Percentiles rank a stretch among this genome's conserved stretches.
These are phyloP conservation scores for Nakazawaea sp. DNA, from an alignment of 805 yeast species.

Conservation along the genomic window DNA sequence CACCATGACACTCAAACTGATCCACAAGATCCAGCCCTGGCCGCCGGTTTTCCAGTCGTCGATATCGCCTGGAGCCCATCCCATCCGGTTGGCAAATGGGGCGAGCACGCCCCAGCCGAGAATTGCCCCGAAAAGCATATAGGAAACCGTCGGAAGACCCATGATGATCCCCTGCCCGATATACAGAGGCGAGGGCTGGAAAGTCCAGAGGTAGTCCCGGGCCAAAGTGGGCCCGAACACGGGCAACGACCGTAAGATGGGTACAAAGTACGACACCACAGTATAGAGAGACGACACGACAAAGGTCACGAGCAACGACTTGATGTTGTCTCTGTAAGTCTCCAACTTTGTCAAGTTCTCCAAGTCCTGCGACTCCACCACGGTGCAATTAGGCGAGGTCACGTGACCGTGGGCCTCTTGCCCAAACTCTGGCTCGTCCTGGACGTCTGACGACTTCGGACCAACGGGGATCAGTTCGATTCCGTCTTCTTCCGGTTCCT, in stretches of 20 bases:
- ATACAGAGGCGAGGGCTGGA: conserved; percentile 96
- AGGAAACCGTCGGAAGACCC: conserved; percentile 88
- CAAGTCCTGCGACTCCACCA: conserved; percentile 27
- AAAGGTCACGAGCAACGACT: conserved; percentile 56
- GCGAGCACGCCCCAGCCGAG: conserved; percentile 93
- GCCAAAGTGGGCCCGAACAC: conserved; percentile 67
- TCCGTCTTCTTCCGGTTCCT: conserved; percentile 7
- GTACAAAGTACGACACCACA: conserved; percentile 62
- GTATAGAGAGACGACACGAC: conserved; percentile 68
- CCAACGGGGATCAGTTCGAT: conserved; percentile 1
- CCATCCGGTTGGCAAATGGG: conserved; percentile 59
- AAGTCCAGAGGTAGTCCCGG: conserved; percentile 65
- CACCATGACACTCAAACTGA: conserved; percentile 88
- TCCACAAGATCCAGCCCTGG: conserved; percentile 97
- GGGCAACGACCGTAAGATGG: conserved; percentile 62
- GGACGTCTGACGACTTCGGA: background rate
- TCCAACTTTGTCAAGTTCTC: conserved; percentile 20
- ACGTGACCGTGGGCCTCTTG: background rate
- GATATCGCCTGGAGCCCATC: conserved; percentile 87
- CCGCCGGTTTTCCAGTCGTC: conserved; percentile 93
- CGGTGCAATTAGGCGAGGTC: conserved; percentile 18
- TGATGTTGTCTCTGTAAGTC: conserved; percentile 49
- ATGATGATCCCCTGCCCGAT: conserved; percentile 96
- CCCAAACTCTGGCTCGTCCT: background rate
- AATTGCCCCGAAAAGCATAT: conserved; percentile 85